Base-by-base conservation (phyloP, 768 basidiomycete genomes). In the Russula lepida region DNA sequence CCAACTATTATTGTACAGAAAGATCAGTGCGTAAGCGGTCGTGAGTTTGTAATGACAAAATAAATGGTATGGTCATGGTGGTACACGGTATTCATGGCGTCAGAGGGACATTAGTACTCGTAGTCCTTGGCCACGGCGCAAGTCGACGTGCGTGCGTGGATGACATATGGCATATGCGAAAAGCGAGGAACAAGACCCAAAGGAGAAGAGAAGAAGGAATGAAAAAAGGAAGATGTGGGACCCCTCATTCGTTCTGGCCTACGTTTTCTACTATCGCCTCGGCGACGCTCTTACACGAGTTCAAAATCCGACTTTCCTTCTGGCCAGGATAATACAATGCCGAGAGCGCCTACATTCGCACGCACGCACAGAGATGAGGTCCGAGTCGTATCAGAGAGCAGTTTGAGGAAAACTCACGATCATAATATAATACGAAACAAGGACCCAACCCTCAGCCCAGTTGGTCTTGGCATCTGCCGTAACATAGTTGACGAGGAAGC, bases 401-500 rank as follows among this genome's bases (percentile, higher is more conserved):
- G 19, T 3, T 9, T n/a, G 32, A 27, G 11, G 17, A 51, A 28
- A 37, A 71, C 79, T 61, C 46, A 79, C 86, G 58, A 85, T 84
- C 80, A 88, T 85, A 53, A 77, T 50, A 69, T 88, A 89, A 70
- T 88, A 86, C 28, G 80, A 68, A 28, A 88, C 74, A 78, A 89
- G 79, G 21, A 82, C 78, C 48, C 78, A 75, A 19, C 88, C 86
- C 73, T 89, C 87, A 1, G 79, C 82, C 86, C 87, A 89, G 67
- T 89, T 89, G 4, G 88, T 89, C 71, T 89, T 88, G 15, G 82
- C 75, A 68, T 89, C 88, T 0, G 85, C 84, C 13, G 87, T 88
- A 54, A 89, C 84, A 68, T 86, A 88, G 71, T 90, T 90, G 55
- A 89, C 88, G 51, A 89, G 73, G 74, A 89, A 88, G 68, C 83